Evolutionary conservation across 2,329 filamentous ascomycete species (phyloP), one percentile per base, ranked within the genome.

Genomic region (Hymenoscyphus linearis): DNA sequence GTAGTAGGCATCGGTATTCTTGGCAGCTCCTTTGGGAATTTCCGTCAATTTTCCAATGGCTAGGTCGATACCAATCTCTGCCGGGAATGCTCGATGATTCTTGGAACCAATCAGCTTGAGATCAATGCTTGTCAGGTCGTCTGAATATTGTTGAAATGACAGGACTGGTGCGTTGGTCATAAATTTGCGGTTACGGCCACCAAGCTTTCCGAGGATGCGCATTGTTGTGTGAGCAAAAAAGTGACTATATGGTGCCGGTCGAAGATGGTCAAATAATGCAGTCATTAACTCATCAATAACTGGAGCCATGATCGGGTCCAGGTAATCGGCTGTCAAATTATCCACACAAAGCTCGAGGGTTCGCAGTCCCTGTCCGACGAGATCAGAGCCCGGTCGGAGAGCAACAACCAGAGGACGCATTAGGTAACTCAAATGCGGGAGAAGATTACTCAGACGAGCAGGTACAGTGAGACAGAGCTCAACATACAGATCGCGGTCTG

Each of bases 271-370:
- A 82, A 96, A 99, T 1, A 99, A 81, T 1, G 93, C 93, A 54
- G 92, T 95, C 95, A 99, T 99, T 52, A 99, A 80, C 72, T 99
- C 95, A 69, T 99, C 93, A 74, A 99, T 98, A 27, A 98, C 96
- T 0, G 95, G 96, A 2, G 93, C 91, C 93, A 99, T 99, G 70
- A 99, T 98, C 0, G 95, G 96, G 69, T 99, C 95, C 14, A 99
- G 79, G 71, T 99, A 99, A 71, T 99, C 95, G 0, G 95, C 93
- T 0, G 96, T 99, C 0, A 99, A 82, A 69, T 99, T 99, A 66
- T 99, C 95, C 18, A 99, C 95, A 70, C 95, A 99, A 1, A 99
- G 83, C 71, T 99, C 95, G 4, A 99, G 79, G 0, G 95, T 99
- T 31, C 96, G 82, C 6, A 99, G 80, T 0, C 95, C 95, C 74